phyloP scores from a whole-genome alignment of 257 asterid species.

The Solanum medicagineum region DNA sequence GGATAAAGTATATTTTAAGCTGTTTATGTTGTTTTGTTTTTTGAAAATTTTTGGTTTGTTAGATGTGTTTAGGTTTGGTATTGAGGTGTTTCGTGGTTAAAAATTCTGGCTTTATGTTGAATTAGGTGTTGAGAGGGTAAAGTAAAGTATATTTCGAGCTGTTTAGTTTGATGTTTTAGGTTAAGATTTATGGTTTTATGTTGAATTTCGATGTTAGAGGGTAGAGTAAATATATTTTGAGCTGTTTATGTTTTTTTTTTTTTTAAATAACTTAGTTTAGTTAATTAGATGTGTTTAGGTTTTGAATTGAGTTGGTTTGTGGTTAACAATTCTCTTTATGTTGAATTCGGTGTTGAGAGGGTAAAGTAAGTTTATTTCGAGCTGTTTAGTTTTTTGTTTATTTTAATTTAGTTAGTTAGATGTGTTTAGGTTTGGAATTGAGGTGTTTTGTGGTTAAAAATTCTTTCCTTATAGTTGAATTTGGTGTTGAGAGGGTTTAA shows the following conservation, averaged over 20 bases:
- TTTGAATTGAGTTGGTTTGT: neutral
- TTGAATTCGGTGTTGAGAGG: neutral
- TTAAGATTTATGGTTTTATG: neutral
- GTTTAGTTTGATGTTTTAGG: neutral
- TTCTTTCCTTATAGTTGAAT: neutral
- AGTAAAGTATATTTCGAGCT: neutral
- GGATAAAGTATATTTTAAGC: neutral
- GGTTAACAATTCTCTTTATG: neutral
- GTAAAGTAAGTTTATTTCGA: neutral
- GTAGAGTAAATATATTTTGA: neutral
- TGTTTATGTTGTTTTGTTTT: neutral
- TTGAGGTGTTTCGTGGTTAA: neutral
- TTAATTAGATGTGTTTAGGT: neutral
- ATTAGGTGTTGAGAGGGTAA: neutral
- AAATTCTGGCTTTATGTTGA: neutral
- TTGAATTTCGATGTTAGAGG: neutral
- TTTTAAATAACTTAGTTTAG: neutral
- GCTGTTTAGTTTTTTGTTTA: no score
- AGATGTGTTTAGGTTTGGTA: neutral
- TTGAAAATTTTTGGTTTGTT: neutral
- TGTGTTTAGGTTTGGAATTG: neutral
- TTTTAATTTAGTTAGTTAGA: neutral
- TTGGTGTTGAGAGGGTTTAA: neutral
- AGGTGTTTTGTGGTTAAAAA: neutral
- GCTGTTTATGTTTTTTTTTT: no score